Conservation (phyloP, 1,284 basidiomycete genomes). For the Moesziomyces sp. region DNA sequence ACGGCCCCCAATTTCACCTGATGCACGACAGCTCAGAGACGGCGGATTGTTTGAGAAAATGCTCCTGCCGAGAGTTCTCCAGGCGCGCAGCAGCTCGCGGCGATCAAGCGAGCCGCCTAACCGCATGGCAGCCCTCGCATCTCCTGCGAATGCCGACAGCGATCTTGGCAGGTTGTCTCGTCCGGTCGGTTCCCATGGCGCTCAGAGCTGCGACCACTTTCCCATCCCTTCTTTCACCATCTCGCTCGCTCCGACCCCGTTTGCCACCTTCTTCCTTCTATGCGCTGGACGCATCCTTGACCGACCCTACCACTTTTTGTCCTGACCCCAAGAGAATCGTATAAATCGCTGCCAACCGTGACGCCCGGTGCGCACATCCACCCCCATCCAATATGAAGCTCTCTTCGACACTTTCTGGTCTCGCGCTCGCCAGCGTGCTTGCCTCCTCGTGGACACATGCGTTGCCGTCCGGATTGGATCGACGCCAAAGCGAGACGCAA, state of each 20-base stretch:
- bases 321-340: background rate
- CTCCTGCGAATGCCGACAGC: background rate
- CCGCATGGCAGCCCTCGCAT: background rate
- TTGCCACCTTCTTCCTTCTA: background rate
- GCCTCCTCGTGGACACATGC: conserved; percentile 5
- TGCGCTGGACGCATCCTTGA: conserved; percentile 31
- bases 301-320: no score
- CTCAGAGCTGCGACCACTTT: background rate
- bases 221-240: background rate
- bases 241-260: background rate
- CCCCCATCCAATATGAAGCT: conserved; percentile 14
- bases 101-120: background rate
- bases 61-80: conserved; percentile 11
- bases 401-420: background rate
- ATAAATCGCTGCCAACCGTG: background rate
- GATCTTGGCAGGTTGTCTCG: background rate
- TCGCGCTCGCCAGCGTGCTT: conserved; percentile 19
- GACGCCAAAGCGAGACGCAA: conserved; percentile 19
- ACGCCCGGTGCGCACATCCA: conserved; percentile 15
- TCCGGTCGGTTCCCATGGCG: background rate
- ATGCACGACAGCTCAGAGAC: background rate
- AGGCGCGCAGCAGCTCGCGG: background rate
- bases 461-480: conserved; percentile 5
- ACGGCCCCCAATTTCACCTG: background rate
- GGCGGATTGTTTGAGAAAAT: background rate